Base-by-base conservation (phyloP, 2,329 filamentous ascomycete species). In the Microcyclosporella mali region DNA sequence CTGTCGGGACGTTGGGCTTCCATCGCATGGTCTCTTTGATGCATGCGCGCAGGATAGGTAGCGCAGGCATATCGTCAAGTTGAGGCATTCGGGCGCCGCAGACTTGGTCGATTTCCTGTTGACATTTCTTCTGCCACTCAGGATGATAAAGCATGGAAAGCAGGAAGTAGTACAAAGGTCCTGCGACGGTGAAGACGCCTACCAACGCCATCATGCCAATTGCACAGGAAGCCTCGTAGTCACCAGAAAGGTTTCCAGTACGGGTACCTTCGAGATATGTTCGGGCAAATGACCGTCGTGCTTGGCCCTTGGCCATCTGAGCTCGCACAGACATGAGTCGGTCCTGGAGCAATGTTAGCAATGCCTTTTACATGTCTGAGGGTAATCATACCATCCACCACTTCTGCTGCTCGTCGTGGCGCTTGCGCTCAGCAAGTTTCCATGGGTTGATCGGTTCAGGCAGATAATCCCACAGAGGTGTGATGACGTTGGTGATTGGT, bases 401-500 rank as follows among this genome's bases (percentile, higher is more conserved):
- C 0, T 58, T 66, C 46, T 75, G 69, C 46, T 77, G 73, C 29
- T 70, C 67, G 33, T 76, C 73, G 50, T 76, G 73, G 15, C 74
- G 67, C 55, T 72, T 73, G 31, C 64, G 66, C 55, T 77, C 73
- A 6, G 70, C 69, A 11, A 62, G 63, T 57, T 76, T 76, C 74
- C 74, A 77, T 1, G 74, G 74, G 50, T 77, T 77, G 34, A 76
- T 63, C 11, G 59, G 49, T 43, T 64, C 59, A 2, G 74, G 73
- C 1, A 77, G 55, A 36, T 44, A 47, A 45, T 75, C 66, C 73
- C 73, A 77, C 0, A 78, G 64, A 3, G 73, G 73, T 3, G 73
- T 76, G 31, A 77, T 40, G 3, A 77, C 68, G 46, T 77, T 78
- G n/a, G 74, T 77, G 49, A 78, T 72, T 1, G 74, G 74, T 0